Conservation (phyloP, 257 asterid genomes). For the Catharanthus roseus region DNA sequence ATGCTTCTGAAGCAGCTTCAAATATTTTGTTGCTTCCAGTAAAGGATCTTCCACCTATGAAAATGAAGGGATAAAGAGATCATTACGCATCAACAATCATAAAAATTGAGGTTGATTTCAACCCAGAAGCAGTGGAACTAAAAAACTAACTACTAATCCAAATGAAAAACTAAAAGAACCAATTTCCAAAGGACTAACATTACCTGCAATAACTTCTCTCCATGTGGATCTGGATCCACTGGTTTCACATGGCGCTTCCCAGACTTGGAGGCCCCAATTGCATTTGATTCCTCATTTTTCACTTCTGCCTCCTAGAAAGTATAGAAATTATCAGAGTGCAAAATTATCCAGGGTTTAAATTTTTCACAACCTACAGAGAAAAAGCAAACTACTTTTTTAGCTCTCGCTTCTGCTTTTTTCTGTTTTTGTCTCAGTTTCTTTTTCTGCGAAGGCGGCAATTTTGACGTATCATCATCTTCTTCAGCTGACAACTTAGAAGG, state of each 20-base stretch:
- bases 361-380: conserved; percentile 2
- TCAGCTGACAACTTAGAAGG: conserved; percentile 79
- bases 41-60: conserved; percentile 90
- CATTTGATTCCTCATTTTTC: conserved; percentile 68
- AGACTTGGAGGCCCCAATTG: conserved; percentile 53
- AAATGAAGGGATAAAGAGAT: conserved; percentile 11
- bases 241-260: conserved; percentile 83
- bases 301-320: conserved; percentile 79
- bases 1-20: conserved; percentile 90
- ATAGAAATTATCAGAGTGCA: conserved; percentile 15
- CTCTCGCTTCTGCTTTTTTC: conserved; percentile 96
- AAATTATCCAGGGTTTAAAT: background rate
- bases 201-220: conserved; percentile 86
- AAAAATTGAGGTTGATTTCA: background rate
- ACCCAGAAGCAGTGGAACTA: background rate
- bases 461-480: conserved; percentile 82
- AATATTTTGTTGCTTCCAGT: conserved; percentile 85
- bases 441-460: conserved; percentile 82
- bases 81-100: conserved; percentile 2
- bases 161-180: conserved; percentile 5
- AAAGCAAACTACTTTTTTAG: conserved; percentile 63
- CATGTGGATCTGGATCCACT: conserved; percentile 87
- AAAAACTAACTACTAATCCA: background rate
- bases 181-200: conserved; percentile 8
- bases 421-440: conserved; percentile 91